Evolutionary conservation across 805 yeast species (phyloP), one percentile per base, ranked within the genome.

Genomic region (Sugiyamaella boreocaroliniensis): DNA sequence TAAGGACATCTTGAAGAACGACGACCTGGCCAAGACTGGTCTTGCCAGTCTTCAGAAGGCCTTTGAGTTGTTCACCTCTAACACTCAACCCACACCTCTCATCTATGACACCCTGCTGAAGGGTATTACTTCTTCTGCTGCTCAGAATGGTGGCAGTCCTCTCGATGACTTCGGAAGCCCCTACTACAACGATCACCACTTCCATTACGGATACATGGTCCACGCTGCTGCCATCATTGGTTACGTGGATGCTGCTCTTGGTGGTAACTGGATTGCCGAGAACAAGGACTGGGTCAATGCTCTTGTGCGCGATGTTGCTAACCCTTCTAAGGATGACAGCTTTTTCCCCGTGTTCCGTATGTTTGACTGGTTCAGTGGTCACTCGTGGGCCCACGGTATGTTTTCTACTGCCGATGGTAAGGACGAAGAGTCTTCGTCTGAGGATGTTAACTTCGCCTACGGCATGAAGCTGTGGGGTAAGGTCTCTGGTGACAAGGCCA

Each of bases 181-280:
- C 20, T 83, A 78, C 66, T 87, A 86, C 69, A 86, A 86, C 60
- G 95, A 87, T 62, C 95, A 87, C 61, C 93, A 86, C 65, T 87
- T 86, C 78, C 95, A 87, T 66, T 87, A 85, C 63, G 93, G 93
- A n/a, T 87, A 86, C 66, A 82, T 79, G 61, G 75, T 87, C 44
- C 92, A 86, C 66, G 86, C 93, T 1, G 92, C 93, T 8, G 89
- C 95, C 2, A 74, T 85, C 18, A 77, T 86, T 48, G 90, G 85
- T 12, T 67, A 79, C 54, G 78, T 83, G 19, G 93, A 86, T 63
- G 50, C 59, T 9, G 58, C 69, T 37, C 66, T 59, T 19, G 83
- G 83, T 4, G 81, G 82, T 9, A 62, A 69, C 9, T 84, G 86
- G 82, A 67, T 72, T 5, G 53, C 58, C 10, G 69, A 64, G 4